Conservation (phyloP, 331 rosid species). For the Quercus phellos region DNA sequence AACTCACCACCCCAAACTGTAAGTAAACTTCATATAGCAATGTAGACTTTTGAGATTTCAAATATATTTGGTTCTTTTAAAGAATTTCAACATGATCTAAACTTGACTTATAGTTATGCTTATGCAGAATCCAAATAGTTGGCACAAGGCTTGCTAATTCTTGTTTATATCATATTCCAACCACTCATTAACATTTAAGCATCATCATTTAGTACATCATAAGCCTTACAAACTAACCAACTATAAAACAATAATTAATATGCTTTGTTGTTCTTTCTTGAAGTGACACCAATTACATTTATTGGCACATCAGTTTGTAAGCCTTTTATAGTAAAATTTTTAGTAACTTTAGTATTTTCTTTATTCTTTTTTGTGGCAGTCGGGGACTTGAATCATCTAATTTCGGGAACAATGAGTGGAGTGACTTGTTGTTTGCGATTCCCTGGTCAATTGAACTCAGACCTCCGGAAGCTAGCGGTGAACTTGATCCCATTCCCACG, state of each 20-base stretch:
- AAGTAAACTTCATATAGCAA: constrained; percentile 11
- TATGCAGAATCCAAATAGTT: not conserved
- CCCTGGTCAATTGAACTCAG: constrained; percentile 71
- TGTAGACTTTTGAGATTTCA: not conserved
- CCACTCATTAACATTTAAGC: too few species aligned
- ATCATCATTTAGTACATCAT: not conserved
- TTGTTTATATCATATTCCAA: too few species aligned
- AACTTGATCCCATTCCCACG: constrained; percentile 72
- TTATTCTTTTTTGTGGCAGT: constrained; percentile 20
- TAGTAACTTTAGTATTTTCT: too few species aligned
- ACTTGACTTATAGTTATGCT: not conserved
- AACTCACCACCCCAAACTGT: constrained; percentile 64
- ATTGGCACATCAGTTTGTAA: too few species aligned
- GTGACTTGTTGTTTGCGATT: constrained; percentile 68
- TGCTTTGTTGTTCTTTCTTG: not conserved
- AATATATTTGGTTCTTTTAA: not conserved
- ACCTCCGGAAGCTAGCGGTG: constrained; percentile 58
- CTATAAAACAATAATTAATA: too few species aligned
- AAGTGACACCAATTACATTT: too few species aligned
- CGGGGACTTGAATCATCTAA: constrained; percentile 67
- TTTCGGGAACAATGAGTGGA: constrained; percentile 72
- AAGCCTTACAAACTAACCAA: too few species aligned
- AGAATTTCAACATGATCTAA: not conserved
- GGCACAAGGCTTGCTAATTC: too few species aligned
- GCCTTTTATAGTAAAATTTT: too few species aligned